These are phyloP conservation scores for Yarrowia divulgata DNA, from an alignment of 805 yeast genomes.

Conservation along the genomic window DNA sequence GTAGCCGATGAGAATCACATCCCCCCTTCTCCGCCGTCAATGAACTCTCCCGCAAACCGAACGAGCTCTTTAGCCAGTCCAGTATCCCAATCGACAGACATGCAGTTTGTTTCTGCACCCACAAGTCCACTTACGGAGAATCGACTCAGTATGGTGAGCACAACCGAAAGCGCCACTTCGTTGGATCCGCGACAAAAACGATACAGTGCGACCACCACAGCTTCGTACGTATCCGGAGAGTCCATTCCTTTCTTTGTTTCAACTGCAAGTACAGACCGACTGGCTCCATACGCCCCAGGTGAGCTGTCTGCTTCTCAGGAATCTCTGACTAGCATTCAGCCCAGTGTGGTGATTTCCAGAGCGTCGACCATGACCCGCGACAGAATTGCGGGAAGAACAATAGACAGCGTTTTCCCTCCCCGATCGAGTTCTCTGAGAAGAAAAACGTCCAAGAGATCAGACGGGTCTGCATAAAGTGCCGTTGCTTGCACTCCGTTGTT, in stretches of 20 bases:
- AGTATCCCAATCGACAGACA: background rate
- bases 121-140: background rate
- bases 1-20: constrained; percentile 21
- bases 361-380: background rate
- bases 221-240: background rate
- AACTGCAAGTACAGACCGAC: background rate
- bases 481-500: too few species aligned
- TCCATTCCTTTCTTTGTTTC: background rate
- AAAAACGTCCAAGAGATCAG: too few species aligned
- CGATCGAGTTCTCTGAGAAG: background rate
- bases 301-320: background rate
- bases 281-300: background rate
- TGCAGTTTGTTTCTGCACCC: constrained; percentile 11
- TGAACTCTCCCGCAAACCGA: background rate
- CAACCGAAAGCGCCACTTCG: background rate
- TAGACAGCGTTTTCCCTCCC: background rate
- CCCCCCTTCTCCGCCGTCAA: constrained; percentile 8
- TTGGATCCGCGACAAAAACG: background rate
- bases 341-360: constrained; percentile 8
- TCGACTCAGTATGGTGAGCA: background rate
- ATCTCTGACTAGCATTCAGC: constrained; percentile 11
- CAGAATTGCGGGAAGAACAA: background rate
- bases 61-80: background rate
- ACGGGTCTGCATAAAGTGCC: too few species aligned
- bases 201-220: background rate